Evolutionary conservation across 2,329 filamentous ascomycete species (phyloP).

Genomic region (Stemphylium lycopersici): DNA sequence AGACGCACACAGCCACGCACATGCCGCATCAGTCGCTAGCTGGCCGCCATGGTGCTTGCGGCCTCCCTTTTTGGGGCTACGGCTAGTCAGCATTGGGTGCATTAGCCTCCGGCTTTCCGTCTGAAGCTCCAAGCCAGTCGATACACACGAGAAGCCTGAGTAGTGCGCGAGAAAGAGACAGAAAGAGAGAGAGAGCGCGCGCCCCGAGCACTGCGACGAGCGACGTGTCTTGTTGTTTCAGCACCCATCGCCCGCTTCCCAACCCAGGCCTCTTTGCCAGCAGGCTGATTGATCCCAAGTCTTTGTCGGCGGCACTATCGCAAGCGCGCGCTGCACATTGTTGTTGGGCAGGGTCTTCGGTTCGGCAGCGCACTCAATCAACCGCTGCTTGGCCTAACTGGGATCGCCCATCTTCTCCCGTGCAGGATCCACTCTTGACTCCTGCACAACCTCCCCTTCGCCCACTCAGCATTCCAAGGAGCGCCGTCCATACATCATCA

Average conservation of each 20-base stretch:
- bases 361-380: conserved; percentile 10
- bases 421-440: conserved; percentile 23
- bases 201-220: background rate
- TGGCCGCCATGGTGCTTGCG: conserved; percentile 9
- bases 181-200: background rate
- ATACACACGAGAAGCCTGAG: background rate
- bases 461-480: conserved; percentile 4
- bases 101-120: conserved; percentile 22
- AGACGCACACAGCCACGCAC: conserved; percentile 19
- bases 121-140: conserved; percentile 19
- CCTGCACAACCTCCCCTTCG: conserved; percentile 21
- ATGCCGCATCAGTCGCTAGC: conserved; percentile 15
- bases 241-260: too few species aligned
- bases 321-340: background rate
- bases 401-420: conserved; percentile 19
- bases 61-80: conserved; percentile 19
- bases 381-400: conserved; percentile 7
- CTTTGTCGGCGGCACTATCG: background rate
- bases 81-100: conserved; percentile 17
- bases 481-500: conserved; percentile 27
- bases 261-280: too few species aligned
- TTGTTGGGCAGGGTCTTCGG: conserved; percentile 11
- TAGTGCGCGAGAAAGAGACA: too few species aligned
- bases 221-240: too few species aligned
- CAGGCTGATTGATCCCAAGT: too few species aligned